A percentile compares a stretch with the other conserved stretches of the same genome.
phyloP scores from a whole-genome alignment of 371 early-diverging fungal genomes.

The Sporodiniella umbellata region DNA sequence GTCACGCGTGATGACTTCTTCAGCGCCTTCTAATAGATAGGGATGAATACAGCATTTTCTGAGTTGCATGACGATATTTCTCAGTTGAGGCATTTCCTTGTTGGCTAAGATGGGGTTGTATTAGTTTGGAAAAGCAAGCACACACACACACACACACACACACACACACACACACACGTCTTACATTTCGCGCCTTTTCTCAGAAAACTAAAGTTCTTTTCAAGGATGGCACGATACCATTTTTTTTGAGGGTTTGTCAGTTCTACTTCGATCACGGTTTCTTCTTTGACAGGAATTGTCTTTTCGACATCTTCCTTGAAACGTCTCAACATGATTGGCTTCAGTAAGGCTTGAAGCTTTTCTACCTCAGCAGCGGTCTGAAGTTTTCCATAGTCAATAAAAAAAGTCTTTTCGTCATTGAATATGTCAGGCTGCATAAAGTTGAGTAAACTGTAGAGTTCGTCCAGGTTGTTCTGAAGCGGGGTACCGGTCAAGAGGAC shows the following conservation, averaged over 20 bases:
- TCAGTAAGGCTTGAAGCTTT: constrained; percentile 59
- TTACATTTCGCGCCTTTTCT: constrained; percentile 57
- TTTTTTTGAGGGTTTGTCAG: constrained; percentile 80
- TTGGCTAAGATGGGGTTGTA: constrained; percentile 16
- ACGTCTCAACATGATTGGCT: constrained; percentile 72
- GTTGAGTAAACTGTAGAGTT: constrained; percentile 87
- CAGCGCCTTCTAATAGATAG: constrained; percentile 79
- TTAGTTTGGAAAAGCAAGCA: too few species aligned
- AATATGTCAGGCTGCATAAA: constrained; percentile 85
- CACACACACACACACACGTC: not conserved
- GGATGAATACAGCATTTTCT: constrained; percentile 88
- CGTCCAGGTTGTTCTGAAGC: constrained; percentile 88
- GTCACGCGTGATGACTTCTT: constrained; percentile 74
- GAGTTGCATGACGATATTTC: constrained; percentile 68
- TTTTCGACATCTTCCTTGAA: constrained; percentile 85
- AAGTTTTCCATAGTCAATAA: constrained; percentile 71
- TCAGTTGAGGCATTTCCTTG: constrained; percentile 58
- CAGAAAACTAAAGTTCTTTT: constrained; percentile 79
- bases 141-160: too few species aligned
- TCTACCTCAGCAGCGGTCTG: constrained; percentile 75
- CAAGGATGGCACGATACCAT: constrained; percentile 84
- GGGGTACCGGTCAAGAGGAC: constrained; percentile 78
- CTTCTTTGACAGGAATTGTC: constrained; percentile 79
- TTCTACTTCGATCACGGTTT: constrained; percentile 82
- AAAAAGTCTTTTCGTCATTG: constrained; percentile 64